phyloP scores from a whole-genome alignment of 2,329 filamentous ascomycete species.

The Fusarium sp. region DNA sequence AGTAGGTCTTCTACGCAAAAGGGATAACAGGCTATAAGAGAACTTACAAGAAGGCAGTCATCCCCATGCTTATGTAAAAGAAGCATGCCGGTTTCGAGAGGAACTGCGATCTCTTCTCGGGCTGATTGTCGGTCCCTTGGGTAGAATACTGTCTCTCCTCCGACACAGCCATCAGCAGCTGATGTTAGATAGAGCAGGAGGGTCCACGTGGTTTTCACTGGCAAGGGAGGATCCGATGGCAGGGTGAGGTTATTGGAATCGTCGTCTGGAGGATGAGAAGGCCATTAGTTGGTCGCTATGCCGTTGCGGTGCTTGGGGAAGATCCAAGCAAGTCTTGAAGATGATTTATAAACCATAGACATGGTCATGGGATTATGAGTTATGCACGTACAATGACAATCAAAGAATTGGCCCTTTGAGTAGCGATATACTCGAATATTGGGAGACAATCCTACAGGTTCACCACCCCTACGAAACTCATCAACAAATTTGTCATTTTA shows the following conservation, averaged over 20 bases:
- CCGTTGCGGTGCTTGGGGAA: background rate
- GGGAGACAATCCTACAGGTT: conserved; percentile 86
- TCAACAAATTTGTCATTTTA: conserved; percentile 32
- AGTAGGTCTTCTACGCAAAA: background rate
- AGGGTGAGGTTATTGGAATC: conserved; percentile 83
- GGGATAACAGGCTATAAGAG: conserved; percentile 7
- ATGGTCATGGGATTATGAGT: too few species aligned
- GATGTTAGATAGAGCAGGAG: conserved; percentile 89
- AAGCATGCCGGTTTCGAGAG: conserved; percentile 86
- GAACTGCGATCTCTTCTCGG: conserved; percentile 78
- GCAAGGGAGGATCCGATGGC: conserved; percentile 51
- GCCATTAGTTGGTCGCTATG: conserved; percentile 18
- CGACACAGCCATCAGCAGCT: conserved; percentile 79
- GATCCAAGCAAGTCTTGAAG: background rate
- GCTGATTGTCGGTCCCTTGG: conserved; percentile 73
- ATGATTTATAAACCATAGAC: too few species aligned
- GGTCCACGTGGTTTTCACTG: conserved; percentile 84
- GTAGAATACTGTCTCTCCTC: conserved; percentile 94
- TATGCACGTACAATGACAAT: conserved; percentile 82
- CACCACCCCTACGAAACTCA: conserved; percentile 77
- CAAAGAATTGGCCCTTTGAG: conserved; percentile 88
- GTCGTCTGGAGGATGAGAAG: conserved; percentile 73
- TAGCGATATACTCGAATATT: conserved; percentile 95
- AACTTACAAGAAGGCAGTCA: conserved; percentile 82
- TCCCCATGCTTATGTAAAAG: conserved; percentile 91